These are phyloP conservation scores for Plasmodium sp. DNA, from an alignment of 169 alveolate genomes.

Conservation along the genomic window DNA sequence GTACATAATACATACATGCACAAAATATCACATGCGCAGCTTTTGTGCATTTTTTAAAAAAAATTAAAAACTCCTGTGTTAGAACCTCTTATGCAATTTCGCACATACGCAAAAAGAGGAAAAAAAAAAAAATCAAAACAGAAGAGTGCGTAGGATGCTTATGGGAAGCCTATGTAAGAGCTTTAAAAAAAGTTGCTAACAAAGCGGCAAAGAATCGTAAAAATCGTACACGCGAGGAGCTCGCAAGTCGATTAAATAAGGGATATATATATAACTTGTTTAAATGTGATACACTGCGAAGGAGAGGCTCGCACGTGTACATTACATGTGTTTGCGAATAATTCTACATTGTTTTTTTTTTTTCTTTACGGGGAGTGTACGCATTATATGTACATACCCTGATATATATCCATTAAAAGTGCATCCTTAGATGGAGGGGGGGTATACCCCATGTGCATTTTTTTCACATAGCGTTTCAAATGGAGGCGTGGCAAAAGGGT, in stretches of 20 bases:
- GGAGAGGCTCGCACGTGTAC: neutral
- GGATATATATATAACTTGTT: neutral
- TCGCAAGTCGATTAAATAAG: neutral
- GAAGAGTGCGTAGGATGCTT: neutral
- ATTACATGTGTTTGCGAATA: slow-evolving; percentile 32
- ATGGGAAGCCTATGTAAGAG: neutral
- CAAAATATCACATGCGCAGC: neutral
- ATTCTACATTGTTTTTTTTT: slow-evolving; percentile 40
- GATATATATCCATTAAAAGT: slow-evolving; percentile 11
- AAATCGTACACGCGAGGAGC: neutral
- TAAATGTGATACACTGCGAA: neutral
- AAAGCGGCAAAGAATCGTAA: neutral
- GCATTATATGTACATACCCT: neutral
- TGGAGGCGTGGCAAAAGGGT: neutral
- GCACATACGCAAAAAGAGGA: neutral
- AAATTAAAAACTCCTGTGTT: neutral
- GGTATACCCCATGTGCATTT: neutral
- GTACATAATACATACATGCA: neutral
- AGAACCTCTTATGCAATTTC: neutral
- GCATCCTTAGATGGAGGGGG: neutral
- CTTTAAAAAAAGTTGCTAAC: neutral
- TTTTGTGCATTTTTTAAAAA: neutral
- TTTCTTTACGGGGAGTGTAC: neutral
- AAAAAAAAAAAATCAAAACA: neutral
- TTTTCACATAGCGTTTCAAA: neutral